Conservation (phyloP, 2,329 filamentous ascomycete genomes). For the Parastagonospora avenae region DNA sequence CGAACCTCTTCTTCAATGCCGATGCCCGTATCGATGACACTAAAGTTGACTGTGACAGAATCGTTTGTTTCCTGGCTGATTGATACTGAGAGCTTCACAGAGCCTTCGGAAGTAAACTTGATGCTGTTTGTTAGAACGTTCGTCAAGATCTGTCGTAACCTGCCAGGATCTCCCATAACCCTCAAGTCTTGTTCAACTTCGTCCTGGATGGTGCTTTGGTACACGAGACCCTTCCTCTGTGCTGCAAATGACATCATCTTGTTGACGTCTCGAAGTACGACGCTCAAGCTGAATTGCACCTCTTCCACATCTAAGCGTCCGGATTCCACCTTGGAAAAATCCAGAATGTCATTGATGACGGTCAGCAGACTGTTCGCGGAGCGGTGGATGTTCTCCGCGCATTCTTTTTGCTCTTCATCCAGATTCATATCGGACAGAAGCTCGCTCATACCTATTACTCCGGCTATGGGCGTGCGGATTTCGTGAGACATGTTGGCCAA, state of each 20-base stretch:
- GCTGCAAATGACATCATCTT: constrained; percentile 90
- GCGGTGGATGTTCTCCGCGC: constrained; percentile 76
- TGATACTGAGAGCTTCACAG: constrained; percentile 63
- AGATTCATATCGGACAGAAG: constrained; percentile 71
- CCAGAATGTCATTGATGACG: constrained; percentile 87
- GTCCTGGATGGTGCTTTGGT: constrained; percentile 67
- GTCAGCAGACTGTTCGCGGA: constrained; percentile 82
- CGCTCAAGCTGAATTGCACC: constrained; percentile 75
- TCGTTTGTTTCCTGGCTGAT: constrained; percentile 69
- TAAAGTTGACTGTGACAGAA: constrained; percentile 70
- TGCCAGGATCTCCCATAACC: constrained; percentile 84
- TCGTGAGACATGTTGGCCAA: constrained; percentile 83
- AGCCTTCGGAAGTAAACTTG: constrained; percentile 48
- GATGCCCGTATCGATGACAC: constrained; percentile 78
- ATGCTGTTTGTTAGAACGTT: constrained; percentile 69
- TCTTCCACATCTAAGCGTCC: constrained; percentile 79
- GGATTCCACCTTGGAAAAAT: constrained; percentile 86
- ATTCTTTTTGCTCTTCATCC: constrained; percentile 73
- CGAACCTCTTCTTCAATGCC: constrained; percentile 80
- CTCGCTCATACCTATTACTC: constrained; percentile 81
- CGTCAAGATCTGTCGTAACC: constrained; percentile 81
- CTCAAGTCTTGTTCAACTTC: constrained; percentile 71
- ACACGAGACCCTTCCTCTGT: constrained; percentile 76
- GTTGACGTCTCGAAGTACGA: constrained; percentile 77
- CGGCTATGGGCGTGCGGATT: constrained; percentile 77